Evolutionary conservation across 352 stramenopile species (phyloP).

Genomic region (Globisporangium spiculum): DNA sequence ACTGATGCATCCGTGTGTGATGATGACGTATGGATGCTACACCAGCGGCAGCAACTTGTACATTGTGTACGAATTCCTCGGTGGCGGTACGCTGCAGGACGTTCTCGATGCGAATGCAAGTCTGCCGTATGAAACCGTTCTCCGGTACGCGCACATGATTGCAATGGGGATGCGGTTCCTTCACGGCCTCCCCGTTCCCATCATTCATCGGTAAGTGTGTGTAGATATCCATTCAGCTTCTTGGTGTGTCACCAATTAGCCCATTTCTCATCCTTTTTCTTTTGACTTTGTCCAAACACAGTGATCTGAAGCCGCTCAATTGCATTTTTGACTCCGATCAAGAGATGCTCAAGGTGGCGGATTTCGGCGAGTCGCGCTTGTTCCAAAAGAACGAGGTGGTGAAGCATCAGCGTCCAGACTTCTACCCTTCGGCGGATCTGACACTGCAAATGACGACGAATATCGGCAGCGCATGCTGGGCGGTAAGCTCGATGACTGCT

Average conservation of each 20-base stretch:
- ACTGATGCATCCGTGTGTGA: slow-evolving; percentile 73
- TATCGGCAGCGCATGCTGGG: slow-evolving; percentile 79
- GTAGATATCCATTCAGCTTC: neutral
- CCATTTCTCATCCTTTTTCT: neutral
- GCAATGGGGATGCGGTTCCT: slow-evolving; percentile 81
- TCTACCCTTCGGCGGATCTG: slow-evolving; percentile 59
- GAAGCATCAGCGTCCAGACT: slow-evolving; percentile 36
- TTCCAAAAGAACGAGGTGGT: slow-evolving; percentile 63
- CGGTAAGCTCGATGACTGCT: slow-evolving; percentile 23
- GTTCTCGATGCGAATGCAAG: slow-evolving; percentile 47
- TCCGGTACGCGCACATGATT: slow-evolving; percentile 79
- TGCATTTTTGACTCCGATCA: slow-evolving; percentile 78
- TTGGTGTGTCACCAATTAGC: neutral
- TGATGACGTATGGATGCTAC: slow-evolving; percentile 85
- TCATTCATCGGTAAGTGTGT: slow-evolving; percentile 57
- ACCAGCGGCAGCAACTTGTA: slow-evolving; percentile 77
- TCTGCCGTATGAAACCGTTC: slow-evolving; percentile 59
- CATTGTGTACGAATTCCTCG: slow-evolving; percentile 81
- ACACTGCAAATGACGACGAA: slow-evolving; percentile 82
- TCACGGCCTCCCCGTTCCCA: slow-evolving; percentile 64
- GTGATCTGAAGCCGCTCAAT: slow-evolving; percentile 77
- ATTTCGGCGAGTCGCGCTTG: slow-evolving; percentile 76
- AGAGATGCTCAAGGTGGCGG: slow-evolving; percentile 76
- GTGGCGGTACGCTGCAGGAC: slow-evolving; percentile 78
- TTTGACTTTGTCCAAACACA: slow-evolving; percentile 10